Conservation (phyloP, 225 moss, liverwort and hornwort species). For the Physcomitrellopsis africana region DNA sequence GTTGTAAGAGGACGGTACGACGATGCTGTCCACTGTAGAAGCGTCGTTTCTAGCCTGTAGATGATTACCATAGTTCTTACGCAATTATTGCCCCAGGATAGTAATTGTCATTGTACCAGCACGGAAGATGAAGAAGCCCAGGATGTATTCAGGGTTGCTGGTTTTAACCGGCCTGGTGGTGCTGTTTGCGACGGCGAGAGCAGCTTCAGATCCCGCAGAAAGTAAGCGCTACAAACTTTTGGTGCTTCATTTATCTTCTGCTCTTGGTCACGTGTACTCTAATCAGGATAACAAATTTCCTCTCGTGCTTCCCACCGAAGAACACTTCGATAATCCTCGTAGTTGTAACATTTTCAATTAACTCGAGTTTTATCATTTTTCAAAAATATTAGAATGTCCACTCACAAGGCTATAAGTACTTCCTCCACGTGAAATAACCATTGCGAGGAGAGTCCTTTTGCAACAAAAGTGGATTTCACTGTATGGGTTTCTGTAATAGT, state of each 20-base stretch:
- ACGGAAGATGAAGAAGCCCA: constrained; percentile 27
- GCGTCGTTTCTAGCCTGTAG: not conserved
- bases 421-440: too few relatives aligned
- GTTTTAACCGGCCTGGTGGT: constrained; percentile 17
- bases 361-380: too few relatives aligned
- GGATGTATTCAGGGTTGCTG: constrained; percentile 18
- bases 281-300: not conserved
- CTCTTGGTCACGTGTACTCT: not conserved
- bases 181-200: constrained; percentile 28
- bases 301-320: not conserved
- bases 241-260: constrained; percentile 6
- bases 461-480: too few relatives aligned
- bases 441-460: too few relatives aligned
- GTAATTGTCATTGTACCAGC: not conserved
- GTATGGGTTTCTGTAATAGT: too few relatives aligned
- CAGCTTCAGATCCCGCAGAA: constrained; percentile 43
- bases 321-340: not conserved
- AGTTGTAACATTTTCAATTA: not conserved
- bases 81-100: not conserved
- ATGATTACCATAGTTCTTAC: not conserved
- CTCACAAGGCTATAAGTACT: too few relatives aligned
- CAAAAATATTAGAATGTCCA: too few relatives aligned
- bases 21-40: not conserved
- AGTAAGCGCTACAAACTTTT: constrained; percentile 39
- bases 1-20: not conserved